phyloP scores from a whole-genome alignment of 164 flowering plant species.

The Annona squamosa region DNA sequence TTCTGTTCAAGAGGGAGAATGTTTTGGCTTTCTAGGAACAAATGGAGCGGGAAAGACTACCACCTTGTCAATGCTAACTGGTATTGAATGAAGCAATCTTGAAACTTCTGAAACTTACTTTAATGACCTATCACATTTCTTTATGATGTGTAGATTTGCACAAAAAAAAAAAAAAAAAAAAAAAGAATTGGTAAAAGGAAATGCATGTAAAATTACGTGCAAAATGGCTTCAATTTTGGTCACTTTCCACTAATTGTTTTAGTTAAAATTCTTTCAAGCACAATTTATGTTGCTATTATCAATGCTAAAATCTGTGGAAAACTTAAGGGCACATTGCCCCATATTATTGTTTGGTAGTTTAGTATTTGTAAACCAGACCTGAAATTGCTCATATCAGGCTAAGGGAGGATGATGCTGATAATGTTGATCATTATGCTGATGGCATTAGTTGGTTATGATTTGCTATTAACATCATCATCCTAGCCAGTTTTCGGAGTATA shows the following conservation, averaged over 20 bases:
- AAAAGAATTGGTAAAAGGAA: not conserved
- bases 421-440: too few species aligned
- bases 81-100: conserved; percentile 24
- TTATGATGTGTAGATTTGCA: too few species aligned
- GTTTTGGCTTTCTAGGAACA: conserved; percentile 97
- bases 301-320: not conserved
- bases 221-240: not conserved
- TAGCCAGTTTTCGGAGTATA: too few species aligned
- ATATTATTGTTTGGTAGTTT: too few species aligned
- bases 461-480: too few species aligned
- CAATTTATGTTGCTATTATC: too few species aligned
- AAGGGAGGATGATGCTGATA: not conserved
- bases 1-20: conserved; percentile 93
- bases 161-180: too few species aligned
- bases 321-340: not conserved
- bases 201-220: not conserved
- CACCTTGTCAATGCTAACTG: conserved; percentile 86
- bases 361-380: not conserved
- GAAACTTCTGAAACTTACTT: too few species aligned
- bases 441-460: too few species aligned
- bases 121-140: too few species aligned
- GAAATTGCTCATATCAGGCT: not conserved
- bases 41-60: conserved; percentile 99
- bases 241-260: not conserved
- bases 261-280: too few species aligned